Conservation (phyloP, 768 basidiomycete genomes). For the Porpolomopsis calyptriformis region DNA sequence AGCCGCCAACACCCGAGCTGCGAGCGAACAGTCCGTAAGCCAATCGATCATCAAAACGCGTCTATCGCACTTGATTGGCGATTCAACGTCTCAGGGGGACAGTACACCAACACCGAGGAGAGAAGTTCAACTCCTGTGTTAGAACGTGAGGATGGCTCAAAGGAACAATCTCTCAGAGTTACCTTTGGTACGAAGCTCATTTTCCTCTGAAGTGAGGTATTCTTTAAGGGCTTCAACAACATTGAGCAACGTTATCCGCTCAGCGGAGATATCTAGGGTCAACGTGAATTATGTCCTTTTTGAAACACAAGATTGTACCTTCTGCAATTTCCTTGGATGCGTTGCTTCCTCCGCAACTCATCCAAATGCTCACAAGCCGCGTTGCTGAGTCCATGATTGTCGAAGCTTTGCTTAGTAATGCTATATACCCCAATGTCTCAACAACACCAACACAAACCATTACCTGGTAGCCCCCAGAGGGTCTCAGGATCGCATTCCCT, state of each 20-base stretch:
- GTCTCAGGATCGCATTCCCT: neutral
- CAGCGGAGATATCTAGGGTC: conserved; percentile 37
- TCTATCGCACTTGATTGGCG: conserved; percentile 65
- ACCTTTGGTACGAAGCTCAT: conserved; percentile 73
- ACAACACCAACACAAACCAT: no score
- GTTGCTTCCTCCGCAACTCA: conserved; percentile 49
- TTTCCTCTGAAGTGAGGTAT: conserved; percentile 82
- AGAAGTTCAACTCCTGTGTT: conserved; percentile 73
- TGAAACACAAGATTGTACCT: conserved; percentile 29
- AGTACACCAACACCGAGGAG: conserved; percentile 53
- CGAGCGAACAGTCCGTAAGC: neutral
- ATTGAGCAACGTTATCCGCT: conserved; percentile 51
- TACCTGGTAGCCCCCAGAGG: no score
- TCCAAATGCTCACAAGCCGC: conserved; percentile 61
- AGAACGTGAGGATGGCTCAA: conserved; percentile 8
- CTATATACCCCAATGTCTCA: no score
- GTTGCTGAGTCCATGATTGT: conserved; percentile 33
- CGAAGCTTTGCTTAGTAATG: no score
- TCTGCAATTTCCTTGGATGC: conserved; percentile 48
- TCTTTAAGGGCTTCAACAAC: conserved; percentile 82
- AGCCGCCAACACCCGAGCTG: conserved; percentile 70
- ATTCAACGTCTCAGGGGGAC: conserved; percentile 56
- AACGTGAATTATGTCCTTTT: conserved; percentile 2
- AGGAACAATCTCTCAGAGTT: conserved; percentile 8
- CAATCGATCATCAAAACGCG: neutral